Evolutionary conservation across 176 grass and related monocot species (phyloP).

Genomic region (Poa annua): DNA sequence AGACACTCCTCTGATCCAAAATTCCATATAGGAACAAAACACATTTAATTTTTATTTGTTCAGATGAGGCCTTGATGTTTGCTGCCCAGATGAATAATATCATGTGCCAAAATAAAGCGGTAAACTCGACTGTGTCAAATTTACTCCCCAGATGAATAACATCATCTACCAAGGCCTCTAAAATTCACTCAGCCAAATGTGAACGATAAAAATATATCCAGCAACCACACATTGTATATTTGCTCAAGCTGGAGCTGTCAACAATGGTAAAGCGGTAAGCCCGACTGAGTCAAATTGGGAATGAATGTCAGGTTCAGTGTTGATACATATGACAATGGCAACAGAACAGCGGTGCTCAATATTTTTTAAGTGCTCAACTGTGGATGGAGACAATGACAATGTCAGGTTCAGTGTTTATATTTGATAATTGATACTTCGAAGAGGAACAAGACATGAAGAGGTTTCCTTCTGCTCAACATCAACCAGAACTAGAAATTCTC

Average conservation of each 20-base stretch:
- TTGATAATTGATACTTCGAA: not conserved
- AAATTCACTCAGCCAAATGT: not conserved
- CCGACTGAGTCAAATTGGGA: not conserved
- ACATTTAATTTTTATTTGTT: not conserved
- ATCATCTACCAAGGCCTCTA: too few species aligned
- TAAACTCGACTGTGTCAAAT: too few species aligned
- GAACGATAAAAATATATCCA: not conserved
- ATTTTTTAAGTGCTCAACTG: slow-evolving; percentile 1
- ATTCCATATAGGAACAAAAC: not conserved
- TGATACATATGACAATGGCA: slow-evolving; percentile 4
- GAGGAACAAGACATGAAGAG: not conserved
- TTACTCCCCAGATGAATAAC: not conserved
- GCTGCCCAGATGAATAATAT: not conserved
- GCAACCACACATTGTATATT: not conserved
- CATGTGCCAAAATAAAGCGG: not conserved
- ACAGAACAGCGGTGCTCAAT: not conserved
- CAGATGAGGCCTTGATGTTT: not conserved
- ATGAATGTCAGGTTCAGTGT: not conserved
- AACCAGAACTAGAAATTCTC: not conserved
- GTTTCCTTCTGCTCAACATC: not conserved
- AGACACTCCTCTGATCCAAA: not conserved
- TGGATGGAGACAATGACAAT: not conserved
- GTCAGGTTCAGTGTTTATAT: too few species aligned
- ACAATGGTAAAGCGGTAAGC: not conserved
- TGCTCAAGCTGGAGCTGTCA: not conserved